Base-by-base conservation (phyloP, 441 rosid species). In the California macrophylla region DNA sequence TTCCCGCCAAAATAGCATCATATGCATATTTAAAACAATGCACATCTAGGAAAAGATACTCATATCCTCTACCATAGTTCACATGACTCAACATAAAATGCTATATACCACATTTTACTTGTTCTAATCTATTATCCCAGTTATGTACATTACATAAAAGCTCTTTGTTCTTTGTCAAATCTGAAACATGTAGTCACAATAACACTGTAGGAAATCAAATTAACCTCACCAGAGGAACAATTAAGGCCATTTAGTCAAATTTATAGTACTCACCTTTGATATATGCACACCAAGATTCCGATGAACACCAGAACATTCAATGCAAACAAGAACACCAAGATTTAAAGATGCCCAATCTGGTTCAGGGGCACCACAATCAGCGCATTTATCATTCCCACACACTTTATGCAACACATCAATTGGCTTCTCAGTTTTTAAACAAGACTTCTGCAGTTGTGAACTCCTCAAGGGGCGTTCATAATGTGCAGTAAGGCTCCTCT, bases 321-420 rank as follows among this genome's bases (percentile, higher is more conserved):
- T 95, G 83, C 99, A 95, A 64, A 95, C 84, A 73, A 95, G 97
- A 71, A 92, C 77, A 66, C 98, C 97, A 7, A 95, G 94, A 75
- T 95, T 95, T 72, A 95, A 79, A 75, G 99, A 95, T 70, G 99
- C 98, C 98, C 98, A 95, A 71, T 95, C 99, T 45, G 99, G 99
- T 71, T 89, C 99, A 71, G 96, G 87, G 64, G 93, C 88, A 72
- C 96, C 89, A 81, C 99, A 95, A 75, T 95, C 99, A 66, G 97
- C 99, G 78, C 99, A 95, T 80, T 74, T 85, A 76, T 88, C 95
- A 71, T 92, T 95, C 61, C 99, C 99, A 25, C 84, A 73, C 4
- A 92, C 97, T 72, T 81, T 88, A 70, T 86, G 88, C 77, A 92
- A 72, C 68, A 87, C 66, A 76, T 87, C 91, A 76, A 89, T 89